Conservation (phyloP, 768 basidiomycete genomes). For the Pulveroboletus frians region DNA sequence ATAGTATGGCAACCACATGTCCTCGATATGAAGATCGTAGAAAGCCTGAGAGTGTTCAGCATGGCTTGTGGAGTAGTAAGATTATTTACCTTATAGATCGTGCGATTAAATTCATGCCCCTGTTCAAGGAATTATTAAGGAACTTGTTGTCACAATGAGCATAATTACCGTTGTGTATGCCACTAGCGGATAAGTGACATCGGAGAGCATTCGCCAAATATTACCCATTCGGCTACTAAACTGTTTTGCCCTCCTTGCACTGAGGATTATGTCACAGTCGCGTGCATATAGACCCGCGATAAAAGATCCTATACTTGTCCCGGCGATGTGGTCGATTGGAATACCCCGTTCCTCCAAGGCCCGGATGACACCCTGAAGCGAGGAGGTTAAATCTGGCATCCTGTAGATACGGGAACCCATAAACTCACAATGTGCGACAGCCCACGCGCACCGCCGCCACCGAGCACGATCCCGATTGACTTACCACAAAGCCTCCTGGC, state of each 20-base stretch:
- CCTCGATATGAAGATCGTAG: conserved; percentile 91
- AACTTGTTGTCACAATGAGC: conserved; percentile 1
- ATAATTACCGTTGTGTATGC: conserved; percentile 64
- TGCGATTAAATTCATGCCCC: conserved; percentile 94
- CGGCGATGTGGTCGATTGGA: conserved; percentile 91
- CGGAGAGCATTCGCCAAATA: conserved; percentile 89
- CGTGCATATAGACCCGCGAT: conserved; percentile 94
- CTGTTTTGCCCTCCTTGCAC: conserved; percentile 80
- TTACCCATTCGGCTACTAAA: conserved; percentile 91
- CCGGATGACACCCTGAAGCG: conserved; percentile 75
- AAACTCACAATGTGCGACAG: conserved; percentile 58
- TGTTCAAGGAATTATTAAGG: conserved; percentile 28
- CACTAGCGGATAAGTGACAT: conserved; percentile 78
- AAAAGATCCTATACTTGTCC: conserved; percentile 90
- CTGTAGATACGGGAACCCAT: conserved; percentile 13
- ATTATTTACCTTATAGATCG: conserved; percentile 74
- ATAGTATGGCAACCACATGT: conserved; percentile 99
- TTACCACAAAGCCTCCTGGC: conserved; percentile 89
- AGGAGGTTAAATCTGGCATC: conserved; percentile 3
- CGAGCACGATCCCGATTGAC: conserved; percentile 89
- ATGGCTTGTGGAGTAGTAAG: not conserved
- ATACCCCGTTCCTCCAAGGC: conserved; percentile 89
- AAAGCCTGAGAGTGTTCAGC: conserved; percentile 54
- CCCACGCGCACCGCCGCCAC: conserved; percentile 97
- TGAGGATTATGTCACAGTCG: conserved; percentile 86